Conservation (phyloP, 2,329 filamentous ascomycete genomes). For the Magnaporthiopsis incrustans region DNA sequence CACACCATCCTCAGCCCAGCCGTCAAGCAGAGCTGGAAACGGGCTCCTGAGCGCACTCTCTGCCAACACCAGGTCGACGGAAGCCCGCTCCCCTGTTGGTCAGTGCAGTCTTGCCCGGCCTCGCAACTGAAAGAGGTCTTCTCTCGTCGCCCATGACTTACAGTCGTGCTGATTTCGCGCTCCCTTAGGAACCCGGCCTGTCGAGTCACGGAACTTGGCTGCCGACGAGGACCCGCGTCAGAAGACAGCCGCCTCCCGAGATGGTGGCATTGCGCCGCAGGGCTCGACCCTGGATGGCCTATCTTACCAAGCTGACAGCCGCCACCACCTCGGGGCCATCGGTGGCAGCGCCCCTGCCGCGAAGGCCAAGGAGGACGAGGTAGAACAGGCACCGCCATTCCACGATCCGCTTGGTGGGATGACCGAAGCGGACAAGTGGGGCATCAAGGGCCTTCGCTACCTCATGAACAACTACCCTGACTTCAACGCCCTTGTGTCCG, state of each 20-base stretch:
- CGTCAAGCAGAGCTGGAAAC: slow-evolving; percentile 43
- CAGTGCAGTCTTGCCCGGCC: slow-evolving; percentile 24
- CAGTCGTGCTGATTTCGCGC: neutral
- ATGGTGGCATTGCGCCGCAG: slow-evolving; percentile 30
- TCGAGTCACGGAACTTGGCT: slow-evolving; percentile 32
- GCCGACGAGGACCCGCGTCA: slow-evolving; percentile 37
- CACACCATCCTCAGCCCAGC: slow-evolving; percentile 25
- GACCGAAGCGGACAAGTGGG: slow-evolving; percentile 56
- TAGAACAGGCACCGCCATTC: slow-evolving; percentile 29
- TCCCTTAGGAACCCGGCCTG: slow-evolving; percentile 30
- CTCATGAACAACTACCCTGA: slow-evolving; percentile 58
- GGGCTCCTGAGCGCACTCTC: slow-evolving; percentile 57
- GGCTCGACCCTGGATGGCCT: slow-evolving; percentile 26
- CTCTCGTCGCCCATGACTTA: slow-evolving; percentile 16
- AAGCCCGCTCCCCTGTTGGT: slow-evolving; percentile 41
- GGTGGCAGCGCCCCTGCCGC: slow-evolving; percentile 32
- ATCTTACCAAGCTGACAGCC: slow-evolving; percentile 24
- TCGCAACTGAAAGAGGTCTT: slow-evolving; percentile 9
- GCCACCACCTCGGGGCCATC: slow-evolving; percentile 37
- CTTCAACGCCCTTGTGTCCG: slow-evolving; percentile 52
- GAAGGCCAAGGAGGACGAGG: slow-evolving; percentile 36
- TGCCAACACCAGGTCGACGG: slow-evolving; percentile 43
- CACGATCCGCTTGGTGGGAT: slow-evolving; percentile 54
- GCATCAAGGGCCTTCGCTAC: slow-evolving; percentile 54
- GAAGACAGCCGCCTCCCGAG: slow-evolving; percentile 32